A percentile compares a stretch with the other conserved stretches of the same genome.
Conservation (phyloP, 768 basidiomycete species). For the Clitopilus passeckerianus region DNA sequence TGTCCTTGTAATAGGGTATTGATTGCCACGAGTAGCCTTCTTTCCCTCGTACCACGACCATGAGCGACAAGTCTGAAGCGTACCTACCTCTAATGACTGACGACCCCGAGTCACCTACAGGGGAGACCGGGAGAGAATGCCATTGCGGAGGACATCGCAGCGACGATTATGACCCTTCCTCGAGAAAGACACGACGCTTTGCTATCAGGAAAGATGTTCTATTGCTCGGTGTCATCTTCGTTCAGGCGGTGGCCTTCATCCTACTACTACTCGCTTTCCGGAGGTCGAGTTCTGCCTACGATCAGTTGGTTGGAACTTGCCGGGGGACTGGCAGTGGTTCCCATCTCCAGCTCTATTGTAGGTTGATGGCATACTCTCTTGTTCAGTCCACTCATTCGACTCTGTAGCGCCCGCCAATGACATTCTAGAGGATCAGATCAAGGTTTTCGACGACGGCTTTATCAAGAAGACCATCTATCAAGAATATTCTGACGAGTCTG, state of each 20-base stretch:
- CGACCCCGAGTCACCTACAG: background rate
- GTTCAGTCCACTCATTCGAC: background rate
- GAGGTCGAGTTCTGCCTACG: background rate
- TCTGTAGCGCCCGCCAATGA: constrained; percentile 15
- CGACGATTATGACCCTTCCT: no score
- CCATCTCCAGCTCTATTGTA: background rate
- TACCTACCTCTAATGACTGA: background rate
- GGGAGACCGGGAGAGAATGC: background rate
- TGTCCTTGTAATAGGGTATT: no score
- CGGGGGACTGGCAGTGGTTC: background rate
- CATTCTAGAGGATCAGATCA: constrained; percentile 13
- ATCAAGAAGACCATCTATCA: constrained; percentile 12
- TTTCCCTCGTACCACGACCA: background rate
- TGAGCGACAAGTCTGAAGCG: background rate
- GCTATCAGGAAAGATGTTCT: background rate
- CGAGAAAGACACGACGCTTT: background rate
- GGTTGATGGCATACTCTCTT: background rate
- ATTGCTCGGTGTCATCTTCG: background rate
- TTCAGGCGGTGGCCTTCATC: background rate
- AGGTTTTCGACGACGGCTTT: constrained; percentile 15
- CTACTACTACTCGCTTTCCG: background rate
- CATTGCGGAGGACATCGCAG: background rate
- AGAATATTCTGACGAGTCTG: constrained; percentile 12
- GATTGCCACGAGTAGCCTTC: background rate
- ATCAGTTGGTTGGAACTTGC: background rate